These are phyloP conservation scores for Ustilago vetiveriae DNA, from an alignment of 1,284 basidiomycete genomes.

Conservation along the genomic window DNA sequence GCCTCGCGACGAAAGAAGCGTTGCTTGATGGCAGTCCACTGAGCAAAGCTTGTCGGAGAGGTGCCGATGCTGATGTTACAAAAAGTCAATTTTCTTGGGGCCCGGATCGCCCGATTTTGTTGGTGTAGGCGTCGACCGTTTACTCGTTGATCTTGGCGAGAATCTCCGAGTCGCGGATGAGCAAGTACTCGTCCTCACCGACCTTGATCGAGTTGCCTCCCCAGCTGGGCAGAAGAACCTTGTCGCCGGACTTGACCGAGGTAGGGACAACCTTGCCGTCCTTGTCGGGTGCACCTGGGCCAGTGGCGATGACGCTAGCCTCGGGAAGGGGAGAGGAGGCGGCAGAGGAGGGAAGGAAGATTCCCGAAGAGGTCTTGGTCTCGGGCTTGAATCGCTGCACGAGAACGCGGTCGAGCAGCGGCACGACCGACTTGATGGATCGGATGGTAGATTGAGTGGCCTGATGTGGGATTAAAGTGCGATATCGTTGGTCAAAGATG, in stretches of 20 bases:
- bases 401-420: slow-evolving; percentile 93
- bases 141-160: slow-evolving; percentile 96
- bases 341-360: slow-evolving; percentile 90
- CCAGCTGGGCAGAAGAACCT: slow-evolving; percentile 92
- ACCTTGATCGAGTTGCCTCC: slow-evolving; percentile 95
- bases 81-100: background rate
- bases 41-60: background rate
- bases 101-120: too few relatives aligned
- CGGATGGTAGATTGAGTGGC: slow-evolving; percentile 62
- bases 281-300: slow-evolving; percentile 88
- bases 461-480: slow-evolving; percentile 3
- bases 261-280: slow-evolving; percentile 82
- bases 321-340: slow-evolving; percentile 87
- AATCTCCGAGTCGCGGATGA: slow-evolving; percentile 95
- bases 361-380: slow-evolving; percentile 71
- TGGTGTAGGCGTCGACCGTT: too few relatives aligned
- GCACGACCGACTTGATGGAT: slow-evolving; percentile 89
- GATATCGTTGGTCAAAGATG: background rate
- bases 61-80: slow-evolving; percentile 29
- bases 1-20: background rate
- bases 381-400: slow-evolving; percentile 95
- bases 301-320: slow-evolving; percentile 93
- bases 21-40: background rate
- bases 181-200: slow-evolving; percentile 93
- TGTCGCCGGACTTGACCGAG: slow-evolving; percentile 85